phyloP scores from a whole-genome alignment of 352 stramenopile species.

The Phytopythium sindhum region DNA sequence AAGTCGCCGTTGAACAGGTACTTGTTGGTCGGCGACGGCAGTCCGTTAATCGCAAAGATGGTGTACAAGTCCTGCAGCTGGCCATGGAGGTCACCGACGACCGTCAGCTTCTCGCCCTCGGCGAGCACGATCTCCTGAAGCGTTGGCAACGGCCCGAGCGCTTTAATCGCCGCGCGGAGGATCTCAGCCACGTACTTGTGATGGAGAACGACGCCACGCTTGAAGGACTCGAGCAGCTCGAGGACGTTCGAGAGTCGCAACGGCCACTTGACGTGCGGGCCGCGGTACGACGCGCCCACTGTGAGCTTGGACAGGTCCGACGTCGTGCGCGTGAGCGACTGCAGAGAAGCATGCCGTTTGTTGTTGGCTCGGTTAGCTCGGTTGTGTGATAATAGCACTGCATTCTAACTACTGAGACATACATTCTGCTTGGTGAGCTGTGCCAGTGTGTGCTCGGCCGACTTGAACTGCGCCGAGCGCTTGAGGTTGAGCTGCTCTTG shows the following conservation, averaged over 20 bases:
- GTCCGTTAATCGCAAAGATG: constrained; percentile 92
- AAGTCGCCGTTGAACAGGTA: constrained; percentile 98
- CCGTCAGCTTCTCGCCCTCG: constrained; percentile 88
- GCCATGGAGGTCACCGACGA: constrained; percentile 93
- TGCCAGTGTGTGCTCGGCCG: constrained; percentile 73
- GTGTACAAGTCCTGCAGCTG: constrained; percentile 94
- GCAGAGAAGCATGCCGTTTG: background rate
- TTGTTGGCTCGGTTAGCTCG: background rate
- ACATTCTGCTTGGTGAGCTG: constrained; percentile 73
- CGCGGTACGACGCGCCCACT: constrained; percentile 62
- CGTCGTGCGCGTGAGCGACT: constrained; percentile 42
- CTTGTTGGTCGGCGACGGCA: constrained; percentile 88
- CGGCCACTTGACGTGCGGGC: constrained; percentile 80
- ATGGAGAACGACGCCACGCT: constrained; percentile 83
- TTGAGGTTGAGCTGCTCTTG: constrained; percentile 89
- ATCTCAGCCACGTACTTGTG: constrained; percentile 91
- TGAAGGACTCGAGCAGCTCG: constrained; percentile 90
- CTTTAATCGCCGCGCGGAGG: constrained; percentile 61
- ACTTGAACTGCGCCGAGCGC: constrained; percentile 83
- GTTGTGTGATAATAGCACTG: background rate
- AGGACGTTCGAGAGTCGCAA: constrained; percentile 83
- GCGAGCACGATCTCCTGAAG: constrained; percentile 84
- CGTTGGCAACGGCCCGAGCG: constrained; percentile 62
- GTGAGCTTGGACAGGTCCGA: constrained; percentile 57
- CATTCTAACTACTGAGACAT: constrained; percentile 7